Percentiles rank a stretch among this genome's conserved stretches.
Evolutionary conservation across 1,284 basidiomycete genomes (phyloP).

Genomic region (Leccinum angustisporum): DNA sequence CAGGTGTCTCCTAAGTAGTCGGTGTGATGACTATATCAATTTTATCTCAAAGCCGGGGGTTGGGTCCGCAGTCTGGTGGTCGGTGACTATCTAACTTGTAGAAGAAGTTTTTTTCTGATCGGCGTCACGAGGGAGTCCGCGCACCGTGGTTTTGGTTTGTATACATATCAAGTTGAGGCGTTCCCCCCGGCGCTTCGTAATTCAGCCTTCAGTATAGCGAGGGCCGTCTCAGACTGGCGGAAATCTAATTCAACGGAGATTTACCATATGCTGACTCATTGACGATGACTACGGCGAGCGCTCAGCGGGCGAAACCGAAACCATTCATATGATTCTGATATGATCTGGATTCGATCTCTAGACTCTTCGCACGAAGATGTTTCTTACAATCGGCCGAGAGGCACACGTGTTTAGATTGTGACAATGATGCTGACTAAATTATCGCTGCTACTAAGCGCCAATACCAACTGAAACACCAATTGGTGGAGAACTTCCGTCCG

Average conservation of each 20-base stretch:
- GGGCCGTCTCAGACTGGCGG: background rate
- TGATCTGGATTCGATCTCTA: background rate
- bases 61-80: background rate
- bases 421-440: background rate
- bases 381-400: background rate
- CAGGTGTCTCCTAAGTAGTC: no score
- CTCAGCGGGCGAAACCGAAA: background rate
- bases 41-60: no score
- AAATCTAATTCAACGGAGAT: background rate
- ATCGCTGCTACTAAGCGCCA: background rate
- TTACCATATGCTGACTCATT: background rate
- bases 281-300: background rate
- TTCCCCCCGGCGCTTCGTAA: background rate
- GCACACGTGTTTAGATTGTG: background rate
- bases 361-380: background rate
- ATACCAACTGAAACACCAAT: background rate
- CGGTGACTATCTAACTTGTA: background rate
- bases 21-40: no score
- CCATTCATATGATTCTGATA: background rate
- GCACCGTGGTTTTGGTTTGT: background rate
- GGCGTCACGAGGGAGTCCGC: no score
- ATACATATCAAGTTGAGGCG: background rate
- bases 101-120: background rate
- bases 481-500: background rate
- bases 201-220: background rate